These are phyloP conservation scores for Trametopsis cervina DNA, from an alignment of 768 basidiomycete species.

Conservation along the genomic window DNA sequence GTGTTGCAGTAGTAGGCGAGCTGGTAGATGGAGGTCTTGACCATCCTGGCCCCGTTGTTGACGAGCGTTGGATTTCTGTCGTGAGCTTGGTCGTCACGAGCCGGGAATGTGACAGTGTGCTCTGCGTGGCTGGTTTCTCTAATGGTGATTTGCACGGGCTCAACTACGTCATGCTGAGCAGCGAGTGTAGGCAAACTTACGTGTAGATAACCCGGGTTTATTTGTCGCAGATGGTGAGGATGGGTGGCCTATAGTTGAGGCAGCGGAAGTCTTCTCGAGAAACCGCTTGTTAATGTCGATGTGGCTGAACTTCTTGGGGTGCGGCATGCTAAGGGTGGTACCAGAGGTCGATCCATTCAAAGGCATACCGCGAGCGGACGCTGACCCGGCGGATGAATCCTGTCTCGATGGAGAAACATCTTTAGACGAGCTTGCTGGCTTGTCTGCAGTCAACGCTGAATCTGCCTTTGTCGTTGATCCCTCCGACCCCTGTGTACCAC, in stretches of 20 bases:
- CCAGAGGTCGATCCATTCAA: slow-evolving; percentile 10
- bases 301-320: slow-evolving; percentile 81
- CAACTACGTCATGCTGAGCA: too few relatives aligned
- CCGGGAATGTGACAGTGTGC: slow-evolving; percentile 60
- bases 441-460: slow-evolving; percentile 8
- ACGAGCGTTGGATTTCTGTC: slow-evolving; percentile 48
- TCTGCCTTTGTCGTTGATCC: slow-evolving; percentile 5
- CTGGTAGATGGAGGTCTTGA: slow-evolving; percentile 72
- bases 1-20: slow-evolving; percentile 46
- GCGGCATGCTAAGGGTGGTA: slow-evolving; percentile 30
- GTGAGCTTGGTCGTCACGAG: slow-evolving; percentile 87
- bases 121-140: slow-evolving; percentile 55
- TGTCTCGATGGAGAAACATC: slow-evolving; percentile 18
- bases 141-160: neutral
- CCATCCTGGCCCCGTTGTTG: slow-evolving; percentile 63
- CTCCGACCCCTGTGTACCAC: slow-evolving; percentile 4
- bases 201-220: slow-evolving; percentile 45
- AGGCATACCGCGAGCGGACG: slow-evolving; percentile 9
- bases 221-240: slow-evolving; percentile 35
- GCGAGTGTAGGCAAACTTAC: too few relatives aligned
- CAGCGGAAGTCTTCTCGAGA: slow-evolving; percentile 77
- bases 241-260: slow-evolving; percentile 40
- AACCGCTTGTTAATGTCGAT: slow-evolving; percentile 97
- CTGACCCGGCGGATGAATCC: slow-evolving; percentile 15
- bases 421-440: slow-evolving; percentile 6